Evolutionary conservation across 2,329 filamentous ascomycete species (phyloP).

Genomic region (Pseudocercospora pini-densiflorae): DNA sequence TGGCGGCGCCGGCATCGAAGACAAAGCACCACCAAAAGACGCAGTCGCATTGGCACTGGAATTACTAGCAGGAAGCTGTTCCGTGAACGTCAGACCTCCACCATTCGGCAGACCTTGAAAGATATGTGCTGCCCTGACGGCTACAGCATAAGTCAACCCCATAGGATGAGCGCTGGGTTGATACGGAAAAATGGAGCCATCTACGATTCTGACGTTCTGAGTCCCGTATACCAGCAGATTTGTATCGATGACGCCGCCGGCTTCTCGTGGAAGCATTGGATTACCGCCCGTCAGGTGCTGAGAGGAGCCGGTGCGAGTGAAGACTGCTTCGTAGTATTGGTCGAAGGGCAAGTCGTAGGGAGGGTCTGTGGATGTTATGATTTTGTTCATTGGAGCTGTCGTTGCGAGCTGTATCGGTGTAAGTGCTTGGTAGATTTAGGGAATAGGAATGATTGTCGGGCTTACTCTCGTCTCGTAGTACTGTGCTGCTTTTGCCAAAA

Average conservation of each 20-base stretch:
- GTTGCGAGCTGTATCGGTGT: background rate
- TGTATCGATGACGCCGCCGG: conserved; percentile 26
- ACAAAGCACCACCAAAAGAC: no score
- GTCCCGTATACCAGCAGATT: conserved; percentile 27
- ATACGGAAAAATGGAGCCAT: conserved; percentile 27
- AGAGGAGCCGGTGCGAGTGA: background rate
- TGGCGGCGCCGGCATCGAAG: no score
- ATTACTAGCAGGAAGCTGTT: no score
- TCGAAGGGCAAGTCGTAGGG: background rate
- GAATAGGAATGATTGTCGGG: background rate
- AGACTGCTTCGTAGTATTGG: conserved; percentile 2
- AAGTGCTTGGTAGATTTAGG: no score
- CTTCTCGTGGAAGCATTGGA: conserved; percentile 10
- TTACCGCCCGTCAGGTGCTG: conserved; percentile 8
- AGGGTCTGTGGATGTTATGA: background rate
- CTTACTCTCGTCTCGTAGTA: conserved; percentile 1
- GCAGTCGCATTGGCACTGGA: no score
- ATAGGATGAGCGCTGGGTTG: conserved; percentile 9
- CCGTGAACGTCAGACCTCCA: no score
- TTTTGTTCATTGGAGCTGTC: background rate
- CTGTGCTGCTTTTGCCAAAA: conserved; percentile 7
- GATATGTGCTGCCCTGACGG: conserved; percentile 2
- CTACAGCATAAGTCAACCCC: conserved; percentile 22
- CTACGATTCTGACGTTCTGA: conserved; percentile 22
- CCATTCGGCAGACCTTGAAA: background rate